Evolutionary conservation across 164 flowering plant species (phyloP).

Genomic region (Nymphaea thermarum): DNA sequence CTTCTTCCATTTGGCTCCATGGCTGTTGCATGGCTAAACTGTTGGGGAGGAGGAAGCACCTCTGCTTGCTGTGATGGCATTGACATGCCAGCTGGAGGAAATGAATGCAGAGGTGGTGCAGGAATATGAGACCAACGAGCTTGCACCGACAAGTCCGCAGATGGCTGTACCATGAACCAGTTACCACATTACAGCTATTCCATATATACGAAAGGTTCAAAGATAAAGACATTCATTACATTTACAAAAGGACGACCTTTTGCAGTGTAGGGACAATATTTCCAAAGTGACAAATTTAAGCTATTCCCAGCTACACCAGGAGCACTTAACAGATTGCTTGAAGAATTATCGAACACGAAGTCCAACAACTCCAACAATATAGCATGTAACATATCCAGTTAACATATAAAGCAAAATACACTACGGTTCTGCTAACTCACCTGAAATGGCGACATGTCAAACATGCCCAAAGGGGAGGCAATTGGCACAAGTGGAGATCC

Average conservation of each 20-base stretch:
- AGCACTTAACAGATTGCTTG: too few relatives aligned
- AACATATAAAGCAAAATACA: too few relatives aligned
- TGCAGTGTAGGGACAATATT: too few relatives aligned
- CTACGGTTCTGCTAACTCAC: slow-evolving; percentile 14
- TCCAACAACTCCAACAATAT: too few relatives aligned
- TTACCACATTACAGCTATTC: slow-evolving; percentile 2
- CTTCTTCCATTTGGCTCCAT: slow-evolving; percentile 32
- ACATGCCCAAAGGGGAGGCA: slow-evolving; percentile 80
- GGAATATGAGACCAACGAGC: slow-evolving; percentile 70
- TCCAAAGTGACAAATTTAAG: too few relatives aligned
- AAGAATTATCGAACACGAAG: too few relatives aligned
- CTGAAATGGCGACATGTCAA: slow-evolving; percentile 89
- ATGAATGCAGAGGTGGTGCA: slow-evolving; percentile 38
- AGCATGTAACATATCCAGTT: too few relatives aligned
- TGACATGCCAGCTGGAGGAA: slow-evolving; percentile 12
- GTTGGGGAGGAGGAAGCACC: slow-evolving; percentile 31
- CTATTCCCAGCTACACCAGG: too few relatives aligned
- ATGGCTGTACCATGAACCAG: slow-evolving; percentile 26
- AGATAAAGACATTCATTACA: not conserved
- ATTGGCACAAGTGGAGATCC: slow-evolving; percentile 77
- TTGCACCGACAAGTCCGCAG: slow-evolving; percentile 50
- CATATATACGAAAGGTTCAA: not conserved
- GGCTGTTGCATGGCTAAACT: slow-evolving; percentile 33
- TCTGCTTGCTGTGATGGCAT: slow-evolving; percentile 53
- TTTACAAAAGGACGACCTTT: too few relatives aligned